A percentile compares a stretch with the other conserved stretches of the same genome.
Evolutionary conservation across 768 basidiomycete genomes (phyloP).

Genomic region (Mycena olivaceomarginata): DNA sequence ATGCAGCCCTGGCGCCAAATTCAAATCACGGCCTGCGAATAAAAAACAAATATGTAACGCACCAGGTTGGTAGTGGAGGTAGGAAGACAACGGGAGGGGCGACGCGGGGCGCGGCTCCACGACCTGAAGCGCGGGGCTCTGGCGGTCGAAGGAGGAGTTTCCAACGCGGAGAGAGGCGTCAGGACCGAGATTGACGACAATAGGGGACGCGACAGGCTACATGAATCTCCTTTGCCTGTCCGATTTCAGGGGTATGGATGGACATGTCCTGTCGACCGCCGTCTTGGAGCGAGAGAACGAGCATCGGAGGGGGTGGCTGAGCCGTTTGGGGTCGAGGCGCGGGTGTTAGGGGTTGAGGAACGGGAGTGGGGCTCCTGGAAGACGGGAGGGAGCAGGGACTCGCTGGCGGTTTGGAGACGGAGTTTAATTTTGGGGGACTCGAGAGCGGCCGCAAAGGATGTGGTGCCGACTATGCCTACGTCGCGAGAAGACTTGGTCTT

Average conservation of each 20-base stretch:
- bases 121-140: conserved; percentile 51
- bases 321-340: conserved; percentile 39
- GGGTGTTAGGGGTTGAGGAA: conserved; percentile 44
- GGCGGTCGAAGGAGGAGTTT: conserved; percentile 40
- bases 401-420: conserved; percentile 51
- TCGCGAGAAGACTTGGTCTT: conserved; percentile 58
- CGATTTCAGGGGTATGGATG: conserved; percentile 76
- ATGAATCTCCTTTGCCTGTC: conserved; percentile 75
- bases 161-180: conserved; percentile 50
- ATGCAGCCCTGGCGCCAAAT: conserved; percentile 67
- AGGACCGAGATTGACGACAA: conserved; percentile 70
- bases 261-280: conserved; percentile 56
- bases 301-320: conserved; percentile 20
- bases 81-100: conserved; percentile 60
- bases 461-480: conserved; percentile 71
- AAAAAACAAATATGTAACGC: conserved; percentile 39
- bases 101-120: conserved; percentile 38
- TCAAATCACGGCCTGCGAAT: conserved; percentile 25
- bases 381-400: conserved; percentile 53
- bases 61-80: conserved; percentile 80
- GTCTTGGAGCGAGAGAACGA: conserved; percentile 26
- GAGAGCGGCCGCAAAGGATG: conserved; percentile 35
- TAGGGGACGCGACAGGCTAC: conserved; percentile 78
- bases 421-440: conserved; percentile 39
- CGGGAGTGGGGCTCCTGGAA: conserved; percentile 58